Conservation (phyloP, 495 filamentous ascomycete species). For the Annulohypoxylon bovei region DNA sequence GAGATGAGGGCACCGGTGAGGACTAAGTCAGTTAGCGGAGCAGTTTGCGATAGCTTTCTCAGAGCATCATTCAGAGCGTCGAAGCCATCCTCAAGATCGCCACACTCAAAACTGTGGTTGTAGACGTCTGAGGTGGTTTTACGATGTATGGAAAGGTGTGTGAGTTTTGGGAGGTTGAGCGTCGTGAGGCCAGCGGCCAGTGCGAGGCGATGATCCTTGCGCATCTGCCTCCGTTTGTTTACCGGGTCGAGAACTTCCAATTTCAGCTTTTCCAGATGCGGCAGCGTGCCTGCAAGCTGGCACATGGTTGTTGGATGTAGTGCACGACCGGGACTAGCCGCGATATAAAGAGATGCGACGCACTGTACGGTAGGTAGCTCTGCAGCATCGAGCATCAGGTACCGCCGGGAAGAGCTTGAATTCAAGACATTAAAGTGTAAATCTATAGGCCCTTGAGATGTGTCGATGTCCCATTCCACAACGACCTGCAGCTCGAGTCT, state of each 20-base stretch:
- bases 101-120: slow-evolving; percentile 3
- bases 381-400: not conserved
- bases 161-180: not conserved
- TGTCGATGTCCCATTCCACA: not conserved
- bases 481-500: not conserved
- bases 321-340: not conserved
- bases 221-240: slow-evolving; percentile 3
- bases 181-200: not conserved
- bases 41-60: not conserved
- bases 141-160: not conserved
- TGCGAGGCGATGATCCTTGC: slow-evolving; percentile 2
- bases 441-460: too few relatives aligned
- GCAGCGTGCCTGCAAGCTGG: not conserved
- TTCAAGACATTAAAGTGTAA: not conserved
- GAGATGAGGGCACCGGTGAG: not conserved
- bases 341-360: not conserved
- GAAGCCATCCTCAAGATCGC: not conserved
- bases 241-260: not conserved
- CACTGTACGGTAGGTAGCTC: not conserved
- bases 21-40: not conserved
- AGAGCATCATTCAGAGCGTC: slow-evolving; percentile 4
- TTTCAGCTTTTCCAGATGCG: not conserved
- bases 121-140: not conserved
- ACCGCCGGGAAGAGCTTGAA: not conserved
- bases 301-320: slow-evolving; percentile 2